Conservation (phyloP, 441 rosid species). For the Eutrema salsugineum region DNA sequence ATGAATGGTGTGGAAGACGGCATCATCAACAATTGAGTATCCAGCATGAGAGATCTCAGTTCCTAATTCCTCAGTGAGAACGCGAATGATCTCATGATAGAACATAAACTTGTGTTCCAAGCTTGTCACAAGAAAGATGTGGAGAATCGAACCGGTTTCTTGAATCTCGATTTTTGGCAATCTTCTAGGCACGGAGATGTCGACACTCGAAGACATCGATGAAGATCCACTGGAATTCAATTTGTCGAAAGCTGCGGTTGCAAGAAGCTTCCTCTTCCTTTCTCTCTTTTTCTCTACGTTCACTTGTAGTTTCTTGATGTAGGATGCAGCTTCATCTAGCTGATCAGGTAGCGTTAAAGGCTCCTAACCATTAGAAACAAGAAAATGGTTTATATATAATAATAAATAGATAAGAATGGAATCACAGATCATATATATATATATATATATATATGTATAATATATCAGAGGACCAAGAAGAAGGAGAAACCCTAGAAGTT, state of each 20-base stretch:
- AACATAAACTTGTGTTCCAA: constrained; percentile 49
- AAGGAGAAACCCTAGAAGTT: constrained; percentile 41
- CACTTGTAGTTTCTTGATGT: constrained; percentile 63
- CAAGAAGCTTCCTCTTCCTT: constrained; percentile 41
- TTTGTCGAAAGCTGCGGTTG: neutral
- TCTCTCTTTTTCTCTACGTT: constrained; percentile 64
- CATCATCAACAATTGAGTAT: constrained; percentile 44
- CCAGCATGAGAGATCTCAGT: constrained; percentile 59
- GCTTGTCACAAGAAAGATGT: constrained; percentile 52
- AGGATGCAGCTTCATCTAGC: constrained; percentile 62
- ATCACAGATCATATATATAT: neutral
- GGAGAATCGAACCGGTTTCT: constrained; percentile 48
- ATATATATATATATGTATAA: too few relatives aligned
- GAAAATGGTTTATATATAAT: neutral
- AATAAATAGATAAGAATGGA: neutral
- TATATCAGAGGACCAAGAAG: neutral
- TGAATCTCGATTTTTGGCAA: constrained; percentile 48
- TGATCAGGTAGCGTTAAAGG: constrained; percentile 57
- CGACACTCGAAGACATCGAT: neutral
- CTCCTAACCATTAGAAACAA: constrained; percentile 40
- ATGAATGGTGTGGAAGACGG: constrained; percentile 56
- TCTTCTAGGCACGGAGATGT: constrained; percentile 10
- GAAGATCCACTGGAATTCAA: constrained; percentile 15
- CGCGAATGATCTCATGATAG: constrained; percentile 39
- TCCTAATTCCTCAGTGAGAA: constrained; percentile 57